These are phyloP conservation scores for Cadophora sp. DNA, from an alignment of 2,329 filamentous ascomycete genomes.

Conservation along the genomic window DNA sequence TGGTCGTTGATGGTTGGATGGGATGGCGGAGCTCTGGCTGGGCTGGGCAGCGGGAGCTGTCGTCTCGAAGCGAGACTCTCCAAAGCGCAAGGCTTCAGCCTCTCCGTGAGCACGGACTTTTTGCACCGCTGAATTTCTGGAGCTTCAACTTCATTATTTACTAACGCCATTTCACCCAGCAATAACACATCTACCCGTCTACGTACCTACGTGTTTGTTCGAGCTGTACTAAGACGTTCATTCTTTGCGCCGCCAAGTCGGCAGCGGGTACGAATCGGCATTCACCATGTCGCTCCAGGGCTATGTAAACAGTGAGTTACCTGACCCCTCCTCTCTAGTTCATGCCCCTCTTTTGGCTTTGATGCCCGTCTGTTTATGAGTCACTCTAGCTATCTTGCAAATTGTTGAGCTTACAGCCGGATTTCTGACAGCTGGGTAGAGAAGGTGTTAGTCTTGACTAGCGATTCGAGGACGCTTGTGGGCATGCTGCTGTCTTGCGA, in stretches of 20 bases:
- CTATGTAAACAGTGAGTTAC: slow-evolving; percentile 59
- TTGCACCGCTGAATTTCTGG: slow-evolving; percentile 7
- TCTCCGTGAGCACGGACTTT: slow-evolving; percentile 20
- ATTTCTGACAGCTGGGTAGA: slow-evolving; percentile 62
- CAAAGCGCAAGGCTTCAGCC: slow-evolving; percentile 20
- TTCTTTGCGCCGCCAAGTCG: slow-evolving; percentile 34
- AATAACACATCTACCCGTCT: slow-evolving; percentile 5
- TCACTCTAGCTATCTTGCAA: slow-evolving; percentile 24
- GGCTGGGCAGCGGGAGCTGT: slow-evolving; percentile 18
- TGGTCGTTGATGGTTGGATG: slow-evolving; percentile 16
- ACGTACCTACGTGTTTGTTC: neutral
- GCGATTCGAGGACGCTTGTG: slow-evolving; percentile 85
- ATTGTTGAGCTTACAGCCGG: slow-evolving; percentile 39
- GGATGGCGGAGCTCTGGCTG: slow-evolving; percentile 21
- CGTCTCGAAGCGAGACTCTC: slow-evolving; percentile 7
- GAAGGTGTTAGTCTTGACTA: slow-evolving; percentile 89
- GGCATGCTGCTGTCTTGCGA: slow-evolving; percentile 88
- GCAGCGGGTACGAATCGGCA: slow-evolving; percentile 31
- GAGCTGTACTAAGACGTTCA: slow-evolving; percentile 20
- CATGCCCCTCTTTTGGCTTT: neutral
- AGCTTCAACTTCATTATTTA: slow-evolving; percentile 9
- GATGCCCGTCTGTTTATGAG: neutral
- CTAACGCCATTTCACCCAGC: slow-evolving; percentile 11
- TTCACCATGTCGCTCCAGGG: slow-evolving; percentile 56
- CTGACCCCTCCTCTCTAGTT: slow-evolving; percentile 11